phyloP scores from a whole-genome alignment of 2,329 filamentous ascomycete genomes.

The Ploettnerulaceae sp. region DNA sequence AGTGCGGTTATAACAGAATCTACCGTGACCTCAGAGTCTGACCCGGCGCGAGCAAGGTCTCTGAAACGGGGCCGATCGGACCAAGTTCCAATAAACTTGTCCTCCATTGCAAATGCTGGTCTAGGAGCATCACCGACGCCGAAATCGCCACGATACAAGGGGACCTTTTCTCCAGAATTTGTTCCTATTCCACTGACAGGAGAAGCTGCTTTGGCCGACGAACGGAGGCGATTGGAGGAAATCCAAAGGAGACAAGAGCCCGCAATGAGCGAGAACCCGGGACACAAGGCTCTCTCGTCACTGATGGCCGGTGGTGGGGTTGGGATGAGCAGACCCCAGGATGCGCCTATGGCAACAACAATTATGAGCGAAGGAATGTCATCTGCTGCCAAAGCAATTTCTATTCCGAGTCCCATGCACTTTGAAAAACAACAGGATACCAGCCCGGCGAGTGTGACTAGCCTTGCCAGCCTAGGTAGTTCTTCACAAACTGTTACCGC shows the following conservation, averaged over 20 bases:
- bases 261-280: slow-evolving; percentile 48
- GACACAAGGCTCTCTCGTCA: slow-evolving; percentile 48
- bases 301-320: slow-evolving; percentile 50
- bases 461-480: slow-evolving; percentile 31
- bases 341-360: slow-evolving; percentile 39
- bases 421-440: slow-evolving; percentile 31
- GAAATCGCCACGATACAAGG: slow-evolving; percentile 32
- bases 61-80: slow-evolving; percentile 32
- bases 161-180: slow-evolving; percentile 32
- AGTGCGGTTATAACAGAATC: slow-evolving; percentile 23
- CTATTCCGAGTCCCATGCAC: slow-evolving; percentile 28
- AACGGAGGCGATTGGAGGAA: slow-evolving; percentile 45
- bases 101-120: slow-evolving; percentile 28
- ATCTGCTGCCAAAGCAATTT: slow-evolving; percentile 29
- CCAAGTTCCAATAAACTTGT: slow-evolving; percentile 21
- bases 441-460: slow-evolving; percentile 33
- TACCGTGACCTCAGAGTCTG: slow-evolving; percentile 20
- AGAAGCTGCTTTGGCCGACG: slow-evolving; percentile 50
- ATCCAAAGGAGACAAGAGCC: slow-evolving; percentile 36
- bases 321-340: slow-evolving; percentile 52
- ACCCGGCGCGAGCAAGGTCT: slow-evolving; percentile 27
- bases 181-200: slow-evolving; percentile 45
- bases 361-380: slow-evolving; percentile 32
- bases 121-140: slow-evolving; percentile 29
- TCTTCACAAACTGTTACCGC: slow-evolving; percentile 33